Base-by-base conservation (phyloP, 257 asterid genomes). In the Linderniella brevidens region DNA sequence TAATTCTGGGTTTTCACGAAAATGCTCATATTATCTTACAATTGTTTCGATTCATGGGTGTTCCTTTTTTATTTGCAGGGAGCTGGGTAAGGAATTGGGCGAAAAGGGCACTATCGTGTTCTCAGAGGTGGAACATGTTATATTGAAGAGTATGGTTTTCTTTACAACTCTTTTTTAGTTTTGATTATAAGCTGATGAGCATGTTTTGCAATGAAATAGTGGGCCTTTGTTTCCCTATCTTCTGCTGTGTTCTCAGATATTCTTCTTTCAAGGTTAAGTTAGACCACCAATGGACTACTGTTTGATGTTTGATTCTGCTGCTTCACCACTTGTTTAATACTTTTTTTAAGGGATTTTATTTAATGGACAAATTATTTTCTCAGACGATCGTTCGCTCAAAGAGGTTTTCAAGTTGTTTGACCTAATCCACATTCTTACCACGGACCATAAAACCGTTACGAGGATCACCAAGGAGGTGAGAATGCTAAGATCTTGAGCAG, bases 351-450 rank as follows among this genome's bases (percentile, higher is more conserved):
- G 37, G 50, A 37, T 25, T 52, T 47, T 48, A 19, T 17, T 39
- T 35, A 49, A 50, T 52, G 52, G 44, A 45, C 13, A 53, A 55
- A 15, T 46, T 45, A 37, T 56, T 35, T 47, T 19, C 19, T 60
- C 69, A 88, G 97, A 57, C 71, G 80, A 88, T 64, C 92, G 93
- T 19, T 59, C 95, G 19, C 86, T 88, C 54, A 45, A 11, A 40
- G 93, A 88, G 68, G 98, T 80, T 53, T 88, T 88, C 85, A 84
- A 80, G 73, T 40, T 88, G 74, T 88, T 88, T 60, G 94, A 88
- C 66, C 69, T 88, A 60, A 88, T 88, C 60, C 94, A 84, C 64
- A 49, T 74, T 55, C 64, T 88, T 50, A 80, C 95, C 3, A 78
- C 95, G 15, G 86, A 84, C 70, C 98, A 84, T 57, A 56, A 68